These are phyloP conservation scores for Perilla frutescens DNA, from an alignment of 257 asterid genomes.

Conservation along the genomic window DNA sequence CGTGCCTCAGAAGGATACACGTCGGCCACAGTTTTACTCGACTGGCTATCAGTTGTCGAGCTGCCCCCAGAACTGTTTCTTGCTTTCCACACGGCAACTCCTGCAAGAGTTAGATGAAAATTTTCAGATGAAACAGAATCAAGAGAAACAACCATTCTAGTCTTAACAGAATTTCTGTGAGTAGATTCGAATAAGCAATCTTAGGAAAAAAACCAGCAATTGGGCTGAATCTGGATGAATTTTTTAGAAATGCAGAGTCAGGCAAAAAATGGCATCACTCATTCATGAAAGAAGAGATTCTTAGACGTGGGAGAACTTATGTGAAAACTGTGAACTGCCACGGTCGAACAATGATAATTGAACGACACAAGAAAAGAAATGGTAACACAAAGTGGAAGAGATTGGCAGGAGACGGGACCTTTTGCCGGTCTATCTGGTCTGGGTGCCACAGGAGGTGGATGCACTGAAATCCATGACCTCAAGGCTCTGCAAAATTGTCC, in stretches of 20 bases:
- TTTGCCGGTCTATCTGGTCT: slow-evolving; percentile 62
- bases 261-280: too few relatives aligned
- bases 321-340: not conserved
- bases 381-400: not conserved
- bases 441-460: slow-evolving; percentile 63
- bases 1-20: slow-evolving; percentile 41
- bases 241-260: too few relatives aligned
- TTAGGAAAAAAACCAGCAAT: not conserved
- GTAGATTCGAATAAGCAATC: not conserved
- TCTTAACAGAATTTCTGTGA: not conserved
- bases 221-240: too few relatives aligned
- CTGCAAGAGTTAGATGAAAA: slow-evolving; percentile 44
- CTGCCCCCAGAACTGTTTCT: slow-evolving; percentile 62
- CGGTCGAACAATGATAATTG: too few relatives aligned
- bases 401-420: slow-evolving; percentile 51
- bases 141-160: not conserved
- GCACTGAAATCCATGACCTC: slow-evolving; percentile 73
- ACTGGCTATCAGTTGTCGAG: slow-evolving; percentile 58
- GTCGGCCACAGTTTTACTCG: slow-evolving; percentile 51
- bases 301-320: not conserved
- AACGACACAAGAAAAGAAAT: slow-evolving; percentile 9
- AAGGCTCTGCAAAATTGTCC: slow-evolving; percentile 60
- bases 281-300: too few relatives aligned
- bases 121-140: slow-evolving; percentile 18
- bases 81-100: slow-evolving; percentile 75